Evolutionary conservation across 805 yeast species (phyloP).

Genomic region (Lipomyces sp.): DNA sequence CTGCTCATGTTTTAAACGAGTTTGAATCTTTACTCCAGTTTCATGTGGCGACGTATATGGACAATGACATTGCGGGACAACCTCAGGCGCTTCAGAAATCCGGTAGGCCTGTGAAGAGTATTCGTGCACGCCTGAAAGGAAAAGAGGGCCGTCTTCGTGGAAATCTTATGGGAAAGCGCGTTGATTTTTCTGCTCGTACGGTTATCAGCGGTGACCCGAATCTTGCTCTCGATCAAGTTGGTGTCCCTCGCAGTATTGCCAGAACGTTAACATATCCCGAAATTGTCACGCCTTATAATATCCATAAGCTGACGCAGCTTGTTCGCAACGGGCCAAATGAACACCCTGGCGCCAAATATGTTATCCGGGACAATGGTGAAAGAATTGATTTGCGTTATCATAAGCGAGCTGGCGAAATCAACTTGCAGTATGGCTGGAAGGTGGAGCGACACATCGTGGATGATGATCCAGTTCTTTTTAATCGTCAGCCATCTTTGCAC

Average conservation of each 20-base stretch:
- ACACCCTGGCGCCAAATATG: constrained; percentile 99
- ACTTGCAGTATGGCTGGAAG: constrained; percentile 97
- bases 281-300: constrained; percentile 95
- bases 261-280: constrained; percentile 95
- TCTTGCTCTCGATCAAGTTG: constrained; percentile 95
- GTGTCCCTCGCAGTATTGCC: constrained; percentile 97
- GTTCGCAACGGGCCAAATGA: constrained; percentile 98
- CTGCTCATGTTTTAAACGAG: constrained; percentile 96
- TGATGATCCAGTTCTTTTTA: constrained; percentile 94
- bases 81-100: constrained; percentile 98
- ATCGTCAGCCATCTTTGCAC: constrained; percentile 98
- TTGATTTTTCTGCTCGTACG: constrained; percentile 97
- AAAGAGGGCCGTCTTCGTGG: constrained; percentile 99
- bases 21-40: constrained; percentile 93
- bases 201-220: constrained; percentile 99
- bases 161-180: constrained; percentile 98
- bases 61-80: constrained; percentile 98
- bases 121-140: constrained; percentile 99
- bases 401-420: constrained; percentile 97
- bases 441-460: constrained; percentile 98
- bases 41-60: constrained; percentile 99
- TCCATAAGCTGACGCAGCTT: constrained; percentile 84
- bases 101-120: constrained; percentile 97
- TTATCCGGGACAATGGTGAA: constrained; percentile 97
- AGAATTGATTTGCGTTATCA: constrained; percentile 96